These are phyloP conservation scores for Acrocalymma vagum DNA, from an alignment of 2,329 filamentous ascomycete species.

Conservation along the genomic window DNA sequence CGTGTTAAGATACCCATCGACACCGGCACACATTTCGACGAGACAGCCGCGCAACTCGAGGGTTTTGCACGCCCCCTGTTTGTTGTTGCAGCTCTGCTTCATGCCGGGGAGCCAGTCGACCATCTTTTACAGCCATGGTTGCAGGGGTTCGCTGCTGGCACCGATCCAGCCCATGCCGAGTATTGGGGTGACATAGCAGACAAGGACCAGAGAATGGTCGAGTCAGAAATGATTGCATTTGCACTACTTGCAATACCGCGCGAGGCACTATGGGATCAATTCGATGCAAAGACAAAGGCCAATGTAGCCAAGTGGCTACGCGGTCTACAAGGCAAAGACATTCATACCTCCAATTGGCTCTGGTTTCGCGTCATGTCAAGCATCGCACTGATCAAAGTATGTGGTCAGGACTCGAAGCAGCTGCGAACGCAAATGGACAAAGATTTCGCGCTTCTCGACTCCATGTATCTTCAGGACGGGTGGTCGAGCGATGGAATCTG, in stretches of 20 bases:
- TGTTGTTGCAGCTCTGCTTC: constrained; percentile 23
- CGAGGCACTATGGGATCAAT: constrained; percentile 34
- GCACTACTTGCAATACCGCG: constrained; percentile 54
- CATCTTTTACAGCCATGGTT: constrained; percentile 25
- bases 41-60: constrained; percentile 30
- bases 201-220: constrained; percentile 61
- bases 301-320: constrained; percentile 51
- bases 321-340: constrained; percentile 49
- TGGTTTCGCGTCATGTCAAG: constrained; percentile 61
- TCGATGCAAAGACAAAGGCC: constrained; percentile 28
- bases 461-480: constrained; percentile 52
- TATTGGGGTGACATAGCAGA: constrained; percentile 57
- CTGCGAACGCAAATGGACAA: constrained; percentile 43
- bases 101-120: constrained; percentile 15
- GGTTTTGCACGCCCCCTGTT: constrained; percentile 28
- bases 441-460: constrained; percentile 52
- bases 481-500: constrained; percentile 57
- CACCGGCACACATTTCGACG: constrained; percentile 31
- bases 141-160: constrained; percentile 29
- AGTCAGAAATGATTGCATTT: constrained; percentile 58
- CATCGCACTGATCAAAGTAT: constrained; percentile 51
- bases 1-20: constrained; percentile 23
- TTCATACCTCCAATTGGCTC: constrained; percentile 58
- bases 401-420: constrained; percentile 41
- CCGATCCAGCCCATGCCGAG: constrained; percentile 32